Evolutionary conservation across 164 flowering plant species (phyloP).

Genomic region (Kingdonia uniflora): DNA sequence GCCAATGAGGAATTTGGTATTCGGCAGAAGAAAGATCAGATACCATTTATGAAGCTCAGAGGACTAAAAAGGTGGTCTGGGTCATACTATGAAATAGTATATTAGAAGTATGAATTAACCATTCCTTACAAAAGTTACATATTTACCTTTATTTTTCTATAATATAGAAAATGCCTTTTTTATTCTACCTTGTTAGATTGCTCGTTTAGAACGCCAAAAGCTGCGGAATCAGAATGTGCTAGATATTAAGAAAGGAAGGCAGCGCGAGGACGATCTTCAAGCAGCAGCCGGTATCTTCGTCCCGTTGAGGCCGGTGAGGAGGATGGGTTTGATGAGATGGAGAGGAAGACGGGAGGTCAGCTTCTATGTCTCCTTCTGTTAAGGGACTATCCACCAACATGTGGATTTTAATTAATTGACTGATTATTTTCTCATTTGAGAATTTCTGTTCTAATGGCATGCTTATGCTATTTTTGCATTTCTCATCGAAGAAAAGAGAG

Average conservation of each 20-base stretch:
- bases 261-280: constrained; percentile 77
- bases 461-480: too few relatives aligned
- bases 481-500: too few relatives aligned
- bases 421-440: too few relatives aligned
- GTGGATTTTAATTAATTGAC: too few relatives aligned
- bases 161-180: too few relatives aligned
- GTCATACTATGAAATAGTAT: not conserved
- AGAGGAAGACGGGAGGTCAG: constrained; percentile 97
- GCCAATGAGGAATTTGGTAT: constrained; percentile 69
- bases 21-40: constrained; percentile 28
- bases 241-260: constrained; percentile 85
- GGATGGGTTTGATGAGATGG: constrained; percentile 80
- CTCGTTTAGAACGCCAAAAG: constrained; percentile 77
- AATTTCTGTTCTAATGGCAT: too few relatives aligned
- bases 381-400: too few relatives aligned
- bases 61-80: constrained; percentile 68
- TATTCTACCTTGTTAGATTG: constrained; percentile 45
- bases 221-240: constrained; percentile 75
- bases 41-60: constrained; percentile 46
- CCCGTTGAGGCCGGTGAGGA: constrained; percentile 86
- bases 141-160: not conserved
- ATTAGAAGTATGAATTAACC: not conserved
- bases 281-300: constrained; percentile 77
- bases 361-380: not conserved
- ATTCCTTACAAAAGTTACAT: not conserved